Evolutionary conservation across 768 basidiomycete species (phyloP), one percentile per base, ranked within the genome.

Genomic region (Asterophora lycoperdoides): DNA sequence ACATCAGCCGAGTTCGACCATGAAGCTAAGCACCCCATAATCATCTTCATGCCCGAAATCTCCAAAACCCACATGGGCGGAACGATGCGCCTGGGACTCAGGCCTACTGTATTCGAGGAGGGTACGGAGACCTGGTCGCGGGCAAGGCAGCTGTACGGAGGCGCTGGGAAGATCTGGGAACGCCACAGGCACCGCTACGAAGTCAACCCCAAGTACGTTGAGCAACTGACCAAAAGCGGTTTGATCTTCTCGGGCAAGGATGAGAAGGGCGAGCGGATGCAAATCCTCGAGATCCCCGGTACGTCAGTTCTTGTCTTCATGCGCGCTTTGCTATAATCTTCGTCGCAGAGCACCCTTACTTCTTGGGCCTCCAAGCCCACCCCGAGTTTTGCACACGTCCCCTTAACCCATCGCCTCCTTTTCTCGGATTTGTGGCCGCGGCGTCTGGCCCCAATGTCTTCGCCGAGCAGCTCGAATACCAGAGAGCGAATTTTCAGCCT

Each of bases 1-100:
- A 87, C 84, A 40, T 98, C 95, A 3, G 69, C 81, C 26, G 95
- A 99, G 67, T 89, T 98, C 57, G 68, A 76, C 34, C 61, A 78
- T 3, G 66, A 79, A 1, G 71, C 84, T 1, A 64, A 70, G n/a
- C 72, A 86, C 55, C 89, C 87, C 0, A 76, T 93, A 48, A 75
- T 97, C 67, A 77, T 98, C 57, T 98, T 94, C 79, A 99, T 99
- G 96, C 96, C 96, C 14, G 96, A 99, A 65, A 90, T 99, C 58
- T 96, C 93, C 9, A 88, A 86, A 64, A 97, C 94, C 10, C 93
- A 98, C 56, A 92, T 98, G 82, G 96, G 96, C 44, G 96, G 96
- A 17, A 99, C 95, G n/a, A 99, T 99, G 96, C 86, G 96, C 10
- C 80, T 97, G n/a, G 96, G 96, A 18, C 76, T 98, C 35, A 83